Evolutionary conservation across 768 basidiomycete genomes (phyloP).

Genomic region (Naganishia vishniacii): DNA sequence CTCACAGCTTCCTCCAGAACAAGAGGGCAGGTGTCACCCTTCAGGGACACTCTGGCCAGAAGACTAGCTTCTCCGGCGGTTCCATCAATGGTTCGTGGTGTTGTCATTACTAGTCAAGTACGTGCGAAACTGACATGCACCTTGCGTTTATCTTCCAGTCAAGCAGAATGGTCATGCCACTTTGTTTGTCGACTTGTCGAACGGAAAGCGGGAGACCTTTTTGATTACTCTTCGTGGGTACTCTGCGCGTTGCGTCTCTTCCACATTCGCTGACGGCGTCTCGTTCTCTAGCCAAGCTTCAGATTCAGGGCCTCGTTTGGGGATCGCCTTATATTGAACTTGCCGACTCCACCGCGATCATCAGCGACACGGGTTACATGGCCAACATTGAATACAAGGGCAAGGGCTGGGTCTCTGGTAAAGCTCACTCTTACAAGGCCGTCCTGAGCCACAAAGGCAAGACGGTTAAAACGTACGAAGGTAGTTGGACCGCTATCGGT

Average conservation of each 20-base stretch:
- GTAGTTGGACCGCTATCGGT: conserved; percentile 47
- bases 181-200: conserved; percentile 62
- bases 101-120: background rate
- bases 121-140: no score
- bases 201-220: conserved; percentile 63
- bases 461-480: conserved; percentile 48
- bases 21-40: conserved; percentile 66
- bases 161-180: conserved; percentile 93
- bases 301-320: conserved; percentile 86
- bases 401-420: conserved; percentile 90
- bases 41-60: conserved; percentile 86
- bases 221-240: conserved; percentile 74
- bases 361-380: conserved; percentile 59
- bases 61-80: conserved; percentile 79
- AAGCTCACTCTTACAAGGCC: conserved; percentile 88
- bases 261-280: background rate
- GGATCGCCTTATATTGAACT: conserved; percentile 86
- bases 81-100: conserved; percentile 50
- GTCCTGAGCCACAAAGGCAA: conserved; percentile 54
- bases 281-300: conserved; percentile 57
- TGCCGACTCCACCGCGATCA: conserved; percentile 72
- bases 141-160: no score
- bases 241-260: no score
- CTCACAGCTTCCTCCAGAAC: conserved; percentile 65
- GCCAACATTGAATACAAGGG: conserved; percentile 85